Conservation (phyloP, 306 rosid species). For the Vigna hirtella region DNA sequence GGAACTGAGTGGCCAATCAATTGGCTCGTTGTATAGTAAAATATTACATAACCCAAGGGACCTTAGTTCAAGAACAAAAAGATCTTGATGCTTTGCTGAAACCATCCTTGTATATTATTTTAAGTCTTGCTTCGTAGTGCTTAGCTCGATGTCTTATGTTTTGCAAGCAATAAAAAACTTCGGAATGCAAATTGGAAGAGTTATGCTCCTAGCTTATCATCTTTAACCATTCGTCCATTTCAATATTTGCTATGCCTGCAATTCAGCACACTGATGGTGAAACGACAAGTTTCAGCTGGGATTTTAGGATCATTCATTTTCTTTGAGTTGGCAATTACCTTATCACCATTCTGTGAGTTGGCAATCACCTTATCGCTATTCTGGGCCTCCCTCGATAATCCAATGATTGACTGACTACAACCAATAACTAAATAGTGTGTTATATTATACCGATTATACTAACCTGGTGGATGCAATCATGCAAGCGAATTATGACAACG, state of each 20-base stretch:
- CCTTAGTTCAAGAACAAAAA: constrained; percentile 33
- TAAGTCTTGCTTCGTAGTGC: constrained; percentile 41
- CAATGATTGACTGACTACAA: neutral
- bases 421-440: neutral
- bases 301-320: neutral
- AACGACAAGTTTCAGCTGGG: constrained; percentile 5
- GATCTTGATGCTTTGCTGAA: constrained; percentile 38
- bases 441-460: neutral
- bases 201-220: neutral
- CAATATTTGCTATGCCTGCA: neutral
- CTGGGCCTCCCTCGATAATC: neutral
- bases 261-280: neutral
- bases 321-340: constrained; percentile 3
- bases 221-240: neutral
- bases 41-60: constrained; percentile 43
- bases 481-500: neutral
- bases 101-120: constrained; percentile 56
- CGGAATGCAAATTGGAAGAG: constrained; percentile 6
- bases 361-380: constrained; percentile 17
- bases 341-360: neutral
- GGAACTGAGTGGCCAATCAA: constrained; percentile 46
- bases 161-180: constrained; percentile 42
- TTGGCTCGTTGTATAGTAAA: constrained; percentile 70
- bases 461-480: constrained; percentile 5
- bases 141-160: constrained; percentile 43